Conservation (phyloP, 2,329 filamentous ascomycete species). For the Stachybotrys chartarum region DNA sequence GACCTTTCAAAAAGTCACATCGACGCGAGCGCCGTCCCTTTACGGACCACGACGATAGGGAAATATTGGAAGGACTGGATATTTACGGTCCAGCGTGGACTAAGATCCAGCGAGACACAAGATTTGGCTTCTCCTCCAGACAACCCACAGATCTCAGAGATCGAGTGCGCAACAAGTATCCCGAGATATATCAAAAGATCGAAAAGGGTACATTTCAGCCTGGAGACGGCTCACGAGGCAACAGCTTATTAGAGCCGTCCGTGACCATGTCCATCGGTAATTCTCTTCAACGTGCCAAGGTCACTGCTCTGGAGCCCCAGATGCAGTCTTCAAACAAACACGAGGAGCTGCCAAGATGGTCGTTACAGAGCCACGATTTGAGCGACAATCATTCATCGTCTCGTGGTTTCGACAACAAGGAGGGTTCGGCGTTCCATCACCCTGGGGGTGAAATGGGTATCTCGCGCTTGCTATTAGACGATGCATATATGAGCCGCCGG, state of each 20-base stretch:
- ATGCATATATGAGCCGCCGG: slow-evolving; percentile 21
- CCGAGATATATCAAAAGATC: slow-evolving; percentile 47
- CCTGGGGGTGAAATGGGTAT: slow-evolving; percentile 54
- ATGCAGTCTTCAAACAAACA: slow-evolving; percentile 32
- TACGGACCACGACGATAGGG: slow-evolving; percentile 54
- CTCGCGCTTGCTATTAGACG: slow-evolving; percentile 51
- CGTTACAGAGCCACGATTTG: slow-evolving; percentile 24
- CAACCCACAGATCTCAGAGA: slow-evolving; percentile 59
- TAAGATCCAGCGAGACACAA: slow-evolving; percentile 54
- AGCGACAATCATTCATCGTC: slow-evolving; percentile 14
- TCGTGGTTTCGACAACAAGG: slow-evolving; percentile 36
- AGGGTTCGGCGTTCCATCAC: slow-evolving; percentile 30
- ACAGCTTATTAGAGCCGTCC: slow-evolving; percentile 42
- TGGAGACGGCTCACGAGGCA: slow-evolving; percentile 32
- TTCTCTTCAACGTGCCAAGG: slow-evolving; percentile 31
- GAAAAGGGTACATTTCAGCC: slow-evolving; percentile 46
- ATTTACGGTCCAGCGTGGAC: slow-evolving; percentile 58
- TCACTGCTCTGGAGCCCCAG: slow-evolving; percentile 29
- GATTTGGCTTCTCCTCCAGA: slow-evolving; percentile 49
- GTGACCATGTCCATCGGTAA: slow-evolving; percentile 43
- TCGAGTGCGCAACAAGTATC: slow-evolving; percentile 57
- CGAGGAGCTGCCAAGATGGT: slow-evolving; percentile 41
- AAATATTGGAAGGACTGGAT: slow-evolving; percentile 54
- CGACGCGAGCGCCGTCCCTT: slow-evolving; percentile 55
- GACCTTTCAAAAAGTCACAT: slow-evolving; percentile 55